Base-by-base conservation (phyloP, 768 basidiomycete genomes). In the Boletus edulis region DNA sequence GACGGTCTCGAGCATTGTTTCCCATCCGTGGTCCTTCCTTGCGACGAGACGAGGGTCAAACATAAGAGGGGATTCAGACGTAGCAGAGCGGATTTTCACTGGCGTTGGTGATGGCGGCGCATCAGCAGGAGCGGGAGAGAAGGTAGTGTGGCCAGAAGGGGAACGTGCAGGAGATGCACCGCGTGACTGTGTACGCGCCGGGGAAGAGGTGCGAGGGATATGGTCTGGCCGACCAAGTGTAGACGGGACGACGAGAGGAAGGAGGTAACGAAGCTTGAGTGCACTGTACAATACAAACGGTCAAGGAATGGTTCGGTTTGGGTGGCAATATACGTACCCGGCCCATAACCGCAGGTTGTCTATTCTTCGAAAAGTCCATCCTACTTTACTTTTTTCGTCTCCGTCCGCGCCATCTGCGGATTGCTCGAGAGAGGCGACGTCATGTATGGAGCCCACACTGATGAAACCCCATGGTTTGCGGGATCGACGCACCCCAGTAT, bases 401-500 rank as follows among this genome's bases (percentile, higher is more conserved):
- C 65, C 74, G 24, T 61, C 64, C 0, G 59, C 62, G 20, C 67
- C 70, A 13, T 72, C 67, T 8, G 74, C 75, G 0, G 78, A 76
- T 51, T 72, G 73, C 65, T 91, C 89, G 15, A 91, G 79, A 3
- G 80, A 75, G 18, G 84, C 69, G 44, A 95, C 84, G 63, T 92
- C 90, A 62, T 95, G 94, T 17, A 96, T 83, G 3, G 84, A 81
- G 53, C 87, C 84, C 42, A 78, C 72, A 56, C 80, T 88, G 53
- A 95, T 87, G 70, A 86, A 95, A 0, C 93, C 94, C 91, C 92
- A 96, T 0, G 91, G 90, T 59, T 87, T 83, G 45, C 82, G 83
- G 9, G 91, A 93, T 55, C 83, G 81, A 24, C 94, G 82, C 0
- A 95, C 87, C 29, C 83, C 87, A 12, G 80, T 70, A 68, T 95